Evolutionary conservation across 148 eudicot genomes (phyloP).

Genomic region (Rhododendron vialii): DNA sequence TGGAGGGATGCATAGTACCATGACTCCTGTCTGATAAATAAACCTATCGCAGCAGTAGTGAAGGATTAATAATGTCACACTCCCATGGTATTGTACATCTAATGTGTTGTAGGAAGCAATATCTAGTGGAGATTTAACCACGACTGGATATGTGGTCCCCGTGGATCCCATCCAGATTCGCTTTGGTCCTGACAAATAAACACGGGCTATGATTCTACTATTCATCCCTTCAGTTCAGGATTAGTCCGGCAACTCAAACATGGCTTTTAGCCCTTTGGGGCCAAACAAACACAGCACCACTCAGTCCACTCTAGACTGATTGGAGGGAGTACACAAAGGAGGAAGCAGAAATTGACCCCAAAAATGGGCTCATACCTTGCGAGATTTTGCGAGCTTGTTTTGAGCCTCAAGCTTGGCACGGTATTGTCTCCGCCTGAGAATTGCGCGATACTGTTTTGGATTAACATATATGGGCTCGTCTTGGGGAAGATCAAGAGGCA

Average conservation of each 20-base stretch:
- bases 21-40: not conserved
- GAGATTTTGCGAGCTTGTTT: conserved; percentile 46
- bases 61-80: not conserved
- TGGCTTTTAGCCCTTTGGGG: not conserved
- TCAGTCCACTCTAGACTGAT: not conserved
- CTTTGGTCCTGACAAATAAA: not conserved
- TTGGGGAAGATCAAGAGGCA: conserved; percentile 54
- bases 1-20: not conserved
- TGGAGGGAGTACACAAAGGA: not conserved
- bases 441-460: conserved; percentile 67
- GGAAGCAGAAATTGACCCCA: not conserved
- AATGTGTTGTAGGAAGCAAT: not conserved
- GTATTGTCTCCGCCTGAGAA: conserved; percentile 61
- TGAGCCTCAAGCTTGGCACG: conserved; percentile 91
- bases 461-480: conserved; percentile 60
- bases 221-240: not conserved
- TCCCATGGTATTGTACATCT: not conserved
- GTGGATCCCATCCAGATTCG: not conserved
- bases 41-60: not conserved
- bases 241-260: not conserved
- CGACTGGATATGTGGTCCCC: not conserved
- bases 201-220: not conserved
- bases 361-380: conserved; percentile 46
- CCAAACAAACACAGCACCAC: not conserved
- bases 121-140: not conserved